Conservation (phyloP, 2,329 filamentous ascomycete species). For the Aspergillus brasiliensis region DNA sequence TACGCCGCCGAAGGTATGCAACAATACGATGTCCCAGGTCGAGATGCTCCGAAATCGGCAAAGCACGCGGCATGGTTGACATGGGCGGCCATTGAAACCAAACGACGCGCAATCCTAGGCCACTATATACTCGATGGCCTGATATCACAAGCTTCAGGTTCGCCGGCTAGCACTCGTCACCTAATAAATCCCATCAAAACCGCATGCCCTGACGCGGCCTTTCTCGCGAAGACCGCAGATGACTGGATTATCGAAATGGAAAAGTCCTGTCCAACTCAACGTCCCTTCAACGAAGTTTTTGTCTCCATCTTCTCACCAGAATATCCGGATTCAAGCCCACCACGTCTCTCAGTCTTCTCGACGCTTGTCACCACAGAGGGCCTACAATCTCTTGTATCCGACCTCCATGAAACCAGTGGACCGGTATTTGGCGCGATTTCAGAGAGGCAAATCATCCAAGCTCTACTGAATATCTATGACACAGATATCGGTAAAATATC, state of each 20-base stretch:
- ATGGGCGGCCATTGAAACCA: conserved; percentile 21
- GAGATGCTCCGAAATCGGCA: conserved; percentile 5
- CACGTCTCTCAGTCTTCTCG: not conserved
- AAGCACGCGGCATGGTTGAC: conserved; percentile 17
- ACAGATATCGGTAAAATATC: conserved; percentile 5
- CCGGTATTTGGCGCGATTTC: not conserved
- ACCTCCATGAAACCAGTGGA: not conserved
- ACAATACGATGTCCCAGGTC: not conserved
- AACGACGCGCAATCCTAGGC: conserved; percentile 21
- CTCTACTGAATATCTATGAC: conserved; percentile 4
- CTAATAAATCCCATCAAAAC: conserved; percentile 21
- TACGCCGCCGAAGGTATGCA: conserved; percentile 9
- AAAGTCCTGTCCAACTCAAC: not conserved
- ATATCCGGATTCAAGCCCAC: not conserved
- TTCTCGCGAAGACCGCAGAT: conserved; percentile 19
- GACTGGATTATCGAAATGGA: conserved; percentile 20
- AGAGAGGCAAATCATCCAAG: not conserved
- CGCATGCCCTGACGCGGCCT: conserved; percentile 20
- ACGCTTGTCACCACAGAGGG: conserved; percentile 5
- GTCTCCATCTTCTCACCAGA: not conserved
- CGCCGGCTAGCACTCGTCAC: conserved; percentile 22
- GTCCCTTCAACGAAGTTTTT: conserved; percentile 4
- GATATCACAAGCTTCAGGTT: conserved; percentile 24
- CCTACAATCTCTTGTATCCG: not conserved
- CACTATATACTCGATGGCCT: conserved; percentile 26